Conservation (phyloP, 352 stramenopile genomes). For the Phytophthora kernoviae region DNA sequence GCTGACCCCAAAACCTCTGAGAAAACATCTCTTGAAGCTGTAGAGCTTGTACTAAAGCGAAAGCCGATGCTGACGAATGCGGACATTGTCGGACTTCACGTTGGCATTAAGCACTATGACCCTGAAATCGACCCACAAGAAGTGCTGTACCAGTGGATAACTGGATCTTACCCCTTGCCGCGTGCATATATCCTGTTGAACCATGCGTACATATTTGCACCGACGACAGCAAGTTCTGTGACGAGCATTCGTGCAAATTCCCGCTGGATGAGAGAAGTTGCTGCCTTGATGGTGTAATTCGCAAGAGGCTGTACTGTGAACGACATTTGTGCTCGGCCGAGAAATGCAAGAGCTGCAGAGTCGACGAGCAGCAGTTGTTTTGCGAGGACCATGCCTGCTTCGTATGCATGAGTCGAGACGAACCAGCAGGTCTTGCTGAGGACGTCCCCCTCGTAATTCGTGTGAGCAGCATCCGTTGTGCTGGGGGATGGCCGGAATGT, state of each 20-base stretch:
- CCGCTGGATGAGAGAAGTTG: constrained; percentile 12
- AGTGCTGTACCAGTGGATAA: constrained; percentile 67
- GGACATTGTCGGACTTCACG: constrained; percentile 42
- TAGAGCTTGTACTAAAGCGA: constrained; percentile 9
- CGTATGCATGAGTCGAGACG: constrained; percentile 42
- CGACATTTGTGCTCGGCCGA: constrained; percentile 47
- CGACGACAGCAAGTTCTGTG: constrained; percentile 28
- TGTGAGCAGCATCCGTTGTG: constrained; percentile 61
- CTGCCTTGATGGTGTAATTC: constrained; percentile 34
- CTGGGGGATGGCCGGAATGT: constrained; percentile 45
- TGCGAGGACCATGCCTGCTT: constrained; percentile 66
- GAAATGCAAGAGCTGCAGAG: constrained; percentile 43
- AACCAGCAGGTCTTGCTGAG: constrained; percentile 24
- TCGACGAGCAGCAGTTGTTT: constrained; percentile 38
- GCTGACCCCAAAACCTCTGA: neutral
- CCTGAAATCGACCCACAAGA: constrained; percentile 48
- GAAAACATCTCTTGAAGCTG: neutral
- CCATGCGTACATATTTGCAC: constrained; percentile 39
- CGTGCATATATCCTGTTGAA: constrained; percentile 34
- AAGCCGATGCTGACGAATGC: constrained; percentile 26
- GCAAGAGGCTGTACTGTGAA: constrained; percentile 44
- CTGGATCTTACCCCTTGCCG: constrained; percentile 53
- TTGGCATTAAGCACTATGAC: constrained; percentile 70
- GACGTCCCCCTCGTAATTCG: constrained; percentile 58
- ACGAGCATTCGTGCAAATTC: constrained; percentile 46